Conservation (phyloP, 345 rosid species). For the Boechera stricta region DNA sequence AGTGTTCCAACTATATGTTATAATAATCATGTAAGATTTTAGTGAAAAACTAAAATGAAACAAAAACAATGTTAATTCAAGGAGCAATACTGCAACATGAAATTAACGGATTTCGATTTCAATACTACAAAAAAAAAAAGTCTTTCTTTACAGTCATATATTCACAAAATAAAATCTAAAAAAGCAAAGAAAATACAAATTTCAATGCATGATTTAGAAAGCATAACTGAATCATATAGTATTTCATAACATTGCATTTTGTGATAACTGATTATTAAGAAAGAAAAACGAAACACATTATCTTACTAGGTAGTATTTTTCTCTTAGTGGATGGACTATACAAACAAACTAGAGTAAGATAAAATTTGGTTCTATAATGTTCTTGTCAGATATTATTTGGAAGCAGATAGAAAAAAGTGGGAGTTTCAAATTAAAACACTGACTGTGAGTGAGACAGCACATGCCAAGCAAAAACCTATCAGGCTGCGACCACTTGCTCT, state of each 20-base stretch:
- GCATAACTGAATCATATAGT: background rate
- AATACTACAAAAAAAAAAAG: too few relatives aligned
- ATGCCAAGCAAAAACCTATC: slow-evolving; percentile 35
- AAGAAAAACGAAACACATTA: background rate
- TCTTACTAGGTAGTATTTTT: background rate
- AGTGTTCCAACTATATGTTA: slow-evolving; percentile 18
- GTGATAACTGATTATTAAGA: background rate
- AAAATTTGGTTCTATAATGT: background rate
- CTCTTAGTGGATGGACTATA: background rate
- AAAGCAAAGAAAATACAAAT: too few relatives aligned
- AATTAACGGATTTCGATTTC: background rate
- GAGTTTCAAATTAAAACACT: slow-evolving; percentile 23
- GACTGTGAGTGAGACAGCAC: slow-evolving; percentile 45
- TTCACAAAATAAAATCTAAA: too few relatives aligned
- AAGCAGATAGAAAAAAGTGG: slow-evolving; percentile 19
- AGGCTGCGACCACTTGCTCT: slow-evolving; percentile 40
- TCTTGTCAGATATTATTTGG: slow-evolving; percentile 3
- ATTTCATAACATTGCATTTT: background rate
- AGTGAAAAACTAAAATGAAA: too few relatives aligned
- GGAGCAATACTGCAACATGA: background rate
- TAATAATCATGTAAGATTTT: slow-evolving; percentile 13
- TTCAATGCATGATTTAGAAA: too few relatives aligned
- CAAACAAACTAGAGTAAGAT: slow-evolving; percentile 17
- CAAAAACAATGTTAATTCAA: too few relatives aligned
- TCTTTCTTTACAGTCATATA: background rate